Conservation (phyloP, 2,329 filamentous ascomycete species). For the Paramyrothecium sp. region DNA sequence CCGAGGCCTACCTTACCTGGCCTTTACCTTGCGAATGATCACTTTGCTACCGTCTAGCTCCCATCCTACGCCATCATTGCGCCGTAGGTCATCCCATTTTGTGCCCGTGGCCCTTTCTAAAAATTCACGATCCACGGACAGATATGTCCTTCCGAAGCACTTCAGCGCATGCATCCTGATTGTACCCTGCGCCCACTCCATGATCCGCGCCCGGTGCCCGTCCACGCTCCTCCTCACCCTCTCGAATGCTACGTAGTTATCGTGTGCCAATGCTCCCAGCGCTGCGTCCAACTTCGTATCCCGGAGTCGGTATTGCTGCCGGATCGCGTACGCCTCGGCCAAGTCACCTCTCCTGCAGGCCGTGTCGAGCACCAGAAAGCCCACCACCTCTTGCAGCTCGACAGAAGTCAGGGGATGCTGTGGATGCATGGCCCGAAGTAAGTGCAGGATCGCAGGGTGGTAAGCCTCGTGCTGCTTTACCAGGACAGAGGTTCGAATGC, state of each 20-base stretch:
- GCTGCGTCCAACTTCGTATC: slow-evolving; percentile 69
- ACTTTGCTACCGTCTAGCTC: slow-evolving; percentile 70
- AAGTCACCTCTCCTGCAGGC: slow-evolving; percentile 81
- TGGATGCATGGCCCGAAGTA: slow-evolving; percentile 71
- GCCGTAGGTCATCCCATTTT: slow-evolving; percentile 69
- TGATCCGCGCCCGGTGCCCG: slow-evolving; percentile 73
- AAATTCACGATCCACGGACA: slow-evolving; percentile 66
- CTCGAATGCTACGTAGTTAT: slow-evolving; percentile 82
- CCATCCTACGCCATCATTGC: slow-evolving; percentile 79
- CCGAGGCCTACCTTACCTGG: slow-evolving; percentile 31
- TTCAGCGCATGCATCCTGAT: slow-evolving; percentile 78
- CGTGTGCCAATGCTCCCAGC: slow-evolving; percentile 69
- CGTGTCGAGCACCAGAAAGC: slow-evolving; percentile 82
- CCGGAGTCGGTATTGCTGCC: slow-evolving; percentile 57
- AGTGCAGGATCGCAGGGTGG: slow-evolving; percentile 78
- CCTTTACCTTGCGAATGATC: slow-evolving; percentile 65
- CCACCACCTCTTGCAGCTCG: slow-evolving; percentile 76
- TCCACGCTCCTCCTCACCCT: slow-evolving; percentile 70
- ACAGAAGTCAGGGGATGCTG: slow-evolving; percentile 65
- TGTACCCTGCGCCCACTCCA: slow-evolving; percentile 78
- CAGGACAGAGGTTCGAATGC: slow-evolving; percentile 79
- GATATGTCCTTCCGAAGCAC: slow-evolving; percentile 80
- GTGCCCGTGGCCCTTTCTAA: slow-evolving; percentile 67
- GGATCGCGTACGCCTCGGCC: slow-evolving; percentile 68
- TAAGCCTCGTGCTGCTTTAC: slow-evolving; percentile 84